A percentile compares a stretch with the other conserved stretches of the same genome.
phyloP scores from a whole-genome alignment of 306 rosid species.

The Malus asiatica region DNA sequence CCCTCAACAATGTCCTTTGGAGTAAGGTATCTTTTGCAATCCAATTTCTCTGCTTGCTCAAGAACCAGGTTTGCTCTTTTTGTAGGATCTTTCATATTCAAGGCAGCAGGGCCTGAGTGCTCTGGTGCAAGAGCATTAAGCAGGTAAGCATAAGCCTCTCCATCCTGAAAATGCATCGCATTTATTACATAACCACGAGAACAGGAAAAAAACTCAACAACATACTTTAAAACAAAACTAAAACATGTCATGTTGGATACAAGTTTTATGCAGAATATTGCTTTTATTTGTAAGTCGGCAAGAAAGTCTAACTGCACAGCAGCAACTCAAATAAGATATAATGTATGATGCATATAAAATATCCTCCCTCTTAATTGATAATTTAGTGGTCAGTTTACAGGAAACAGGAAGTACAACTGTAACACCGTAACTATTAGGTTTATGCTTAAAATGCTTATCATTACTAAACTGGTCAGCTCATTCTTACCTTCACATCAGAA shows the following conservation, averaged over 20 bases:
- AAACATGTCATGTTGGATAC: neutral
- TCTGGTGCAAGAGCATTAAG: constrained; percentile 96
- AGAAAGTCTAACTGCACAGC: neutral
- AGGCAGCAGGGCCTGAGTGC: constrained; percentile 55
- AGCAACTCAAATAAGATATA: neutral
- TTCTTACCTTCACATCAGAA: constrained; percentile 82
- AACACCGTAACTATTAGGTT: neutral
- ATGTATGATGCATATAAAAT: neutral
- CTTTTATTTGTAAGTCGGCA: neutral
- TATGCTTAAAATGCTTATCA: constrained; percentile 9
- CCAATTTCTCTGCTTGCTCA: constrained; percentile 88
- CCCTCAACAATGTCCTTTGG: constrained; percentile 93
- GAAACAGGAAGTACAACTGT: neutral
- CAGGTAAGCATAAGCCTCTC: constrained; percentile 91
- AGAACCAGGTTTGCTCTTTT: constrained; percentile 88
- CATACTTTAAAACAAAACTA: constrained; percentile 11
- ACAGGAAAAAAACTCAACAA: neutral
- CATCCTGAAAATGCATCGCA: constrained; percentile 58
- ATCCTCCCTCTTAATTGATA: neutral
- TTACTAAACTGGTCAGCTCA: neutral
- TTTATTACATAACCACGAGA: constrained; percentile 5
- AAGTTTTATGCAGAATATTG: neutral
- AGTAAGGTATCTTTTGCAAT: constrained; percentile 90
- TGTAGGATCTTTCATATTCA: constrained; percentile 61
- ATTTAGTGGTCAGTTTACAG: neutral